Conservation (phyloP, 2,329 filamentous ascomycete species). For the Cladophialophora yegresii region DNA sequence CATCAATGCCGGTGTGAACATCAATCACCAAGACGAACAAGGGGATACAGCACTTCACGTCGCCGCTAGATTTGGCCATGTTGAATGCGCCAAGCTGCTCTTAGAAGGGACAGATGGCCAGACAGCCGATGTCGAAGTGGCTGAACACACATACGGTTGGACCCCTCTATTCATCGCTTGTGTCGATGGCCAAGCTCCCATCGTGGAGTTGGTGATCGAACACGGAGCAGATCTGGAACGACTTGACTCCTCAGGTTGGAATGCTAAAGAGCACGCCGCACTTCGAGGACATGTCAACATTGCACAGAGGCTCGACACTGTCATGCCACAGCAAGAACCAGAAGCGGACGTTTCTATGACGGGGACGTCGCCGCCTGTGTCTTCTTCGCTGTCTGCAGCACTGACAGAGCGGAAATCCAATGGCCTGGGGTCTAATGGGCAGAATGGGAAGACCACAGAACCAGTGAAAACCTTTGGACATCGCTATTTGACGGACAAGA, state of each 20-base stretch:
- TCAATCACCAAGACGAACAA: slow-evolving; percentile 88
- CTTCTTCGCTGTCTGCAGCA: slow-evolving; percentile 38
- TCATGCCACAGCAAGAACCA: slow-evolving; percentile 49
- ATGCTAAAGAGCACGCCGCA: slow-evolving; percentile 87
- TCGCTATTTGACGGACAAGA: slow-evolving; percentile 85
- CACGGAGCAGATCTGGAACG: slow-evolving; percentile 75
- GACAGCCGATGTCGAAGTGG: slow-evolving; percentile 72
- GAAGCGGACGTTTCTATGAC: slow-evolving; percentile 39
- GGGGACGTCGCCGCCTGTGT: slow-evolving; percentile 40
- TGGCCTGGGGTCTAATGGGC: slow-evolving; percentile 37
- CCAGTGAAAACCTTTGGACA: slow-evolving; percentile 95
- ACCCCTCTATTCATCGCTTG: slow-evolving; percentile 92
- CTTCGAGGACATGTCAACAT: slow-evolving; percentile 85
- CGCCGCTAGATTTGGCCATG: slow-evolving; percentile 84
- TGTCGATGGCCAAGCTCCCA: slow-evolving; percentile 77
- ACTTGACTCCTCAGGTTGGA: slow-evolving; percentile 88
- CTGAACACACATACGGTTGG: slow-evolving; percentile 86
- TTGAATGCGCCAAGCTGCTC: slow-evolving; percentile 75
- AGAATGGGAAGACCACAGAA: slow-evolving; percentile 60
- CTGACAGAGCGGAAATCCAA: slow-evolving; percentile 49
- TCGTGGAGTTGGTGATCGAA: slow-evolving; percentile 75
- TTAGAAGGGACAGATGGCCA: slow-evolving; percentile 69
- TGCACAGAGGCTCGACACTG: slow-evolving; percentile 65
- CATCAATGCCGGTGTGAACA: slow-evolving; percentile 84
- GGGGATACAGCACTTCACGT: slow-evolving; percentile 92